Conservation (phyloP, 176 grass and related monocot species). For the Oryza meyeriana region DNA sequence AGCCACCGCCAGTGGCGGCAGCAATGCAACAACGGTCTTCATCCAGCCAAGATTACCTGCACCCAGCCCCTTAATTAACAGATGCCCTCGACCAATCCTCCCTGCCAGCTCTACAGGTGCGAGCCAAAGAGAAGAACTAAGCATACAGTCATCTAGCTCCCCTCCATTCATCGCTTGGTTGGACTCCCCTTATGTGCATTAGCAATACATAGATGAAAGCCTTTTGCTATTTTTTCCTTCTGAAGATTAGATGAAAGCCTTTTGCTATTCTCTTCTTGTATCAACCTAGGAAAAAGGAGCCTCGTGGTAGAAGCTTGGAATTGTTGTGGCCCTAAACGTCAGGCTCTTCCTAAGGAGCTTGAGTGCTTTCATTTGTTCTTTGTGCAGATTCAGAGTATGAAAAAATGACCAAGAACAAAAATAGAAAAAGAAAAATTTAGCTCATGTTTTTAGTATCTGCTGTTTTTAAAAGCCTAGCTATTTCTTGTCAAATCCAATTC, state of each 20-base stretch:
- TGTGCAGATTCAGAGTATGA: slow-evolving; percentile 41
- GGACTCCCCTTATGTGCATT: too few relatives aligned
- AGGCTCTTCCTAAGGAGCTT: slow-evolving; percentile 77
- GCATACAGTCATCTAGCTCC: too few relatives aligned
- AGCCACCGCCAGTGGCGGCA: too few relatives aligned
- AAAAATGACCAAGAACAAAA: background rate
- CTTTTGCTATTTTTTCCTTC: too few relatives aligned
- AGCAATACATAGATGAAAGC: background rate
- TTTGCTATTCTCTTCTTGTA: slow-evolving; percentile 56
- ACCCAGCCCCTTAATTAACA: too few relatives aligned
- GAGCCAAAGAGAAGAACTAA: too few relatives aligned
- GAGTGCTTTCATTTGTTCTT: slow-evolving; percentile 73
- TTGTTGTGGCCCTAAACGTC: slow-evolving; percentile 81
- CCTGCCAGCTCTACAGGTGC: too few relatives aligned
- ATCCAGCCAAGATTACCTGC: too few relatives aligned
- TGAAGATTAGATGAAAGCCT: too few relatives aligned
- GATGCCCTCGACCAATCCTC: too few relatives aligned
- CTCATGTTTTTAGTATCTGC: background rate
- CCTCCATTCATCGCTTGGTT: too few relatives aligned
- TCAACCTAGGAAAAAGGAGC: slow-evolving; percentile 75
- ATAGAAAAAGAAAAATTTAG: background rate
- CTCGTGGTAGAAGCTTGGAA: slow-evolving; percentile 95
- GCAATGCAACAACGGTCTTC: too few relatives aligned
- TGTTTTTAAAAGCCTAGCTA: background rate
- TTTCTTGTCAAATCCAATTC: background rate